Evolutionary conservation across 768 basidiomycete genomes (phyloP), one percentile per base, ranked within the genome.

Genomic region (Boletus subparvulus): DNA sequence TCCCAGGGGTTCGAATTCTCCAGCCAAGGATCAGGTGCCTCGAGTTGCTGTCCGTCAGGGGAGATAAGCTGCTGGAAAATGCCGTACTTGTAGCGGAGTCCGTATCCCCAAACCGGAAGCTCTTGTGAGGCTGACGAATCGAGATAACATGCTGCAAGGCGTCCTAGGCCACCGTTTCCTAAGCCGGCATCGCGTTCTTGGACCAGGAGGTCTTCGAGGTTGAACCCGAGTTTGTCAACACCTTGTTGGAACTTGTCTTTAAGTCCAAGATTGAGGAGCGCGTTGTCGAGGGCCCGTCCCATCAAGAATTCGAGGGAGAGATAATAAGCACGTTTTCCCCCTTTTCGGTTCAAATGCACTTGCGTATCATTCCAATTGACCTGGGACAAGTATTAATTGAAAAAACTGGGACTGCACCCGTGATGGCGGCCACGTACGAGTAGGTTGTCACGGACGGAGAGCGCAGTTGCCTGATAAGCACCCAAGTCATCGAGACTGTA

Each of bases 121-220:
- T 95, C 88, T 67, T 92, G 86, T 10, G 90, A 90, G 4, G 95
- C 87, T 24, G 86, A 84, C n/a, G 90, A 92, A 68, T 98, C 95
- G 50, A 97, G 84, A 70, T 98, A 99, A 76, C 97, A 99, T 1
- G 97, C 96, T 1, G 97, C 97, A 44, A 99, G 83, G 32, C 96
- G 90, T 0, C 97, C 96, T 10, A 98, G 82, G 55, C 96, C 96
- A 61, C 95, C 95, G 70, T 98, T 97, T 6, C 96, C 97, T 12
- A 98, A 81, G 9, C 85, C 96, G 2, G 96, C 94, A 67, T 99
- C 97, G 47, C 95, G 87, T 71, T 98, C 96, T 66, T 88, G 78
- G 45, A 88, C 90, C 50, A 97, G 77, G 44, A 95, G 74, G 65
- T 95, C 93, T 71, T 94, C 93, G 59, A 95, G 81, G 68, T 78